Base-by-base conservation (phyloP, 2,329 filamentous ascomycete genomes). In the Paecilomyces sp. region DNA sequence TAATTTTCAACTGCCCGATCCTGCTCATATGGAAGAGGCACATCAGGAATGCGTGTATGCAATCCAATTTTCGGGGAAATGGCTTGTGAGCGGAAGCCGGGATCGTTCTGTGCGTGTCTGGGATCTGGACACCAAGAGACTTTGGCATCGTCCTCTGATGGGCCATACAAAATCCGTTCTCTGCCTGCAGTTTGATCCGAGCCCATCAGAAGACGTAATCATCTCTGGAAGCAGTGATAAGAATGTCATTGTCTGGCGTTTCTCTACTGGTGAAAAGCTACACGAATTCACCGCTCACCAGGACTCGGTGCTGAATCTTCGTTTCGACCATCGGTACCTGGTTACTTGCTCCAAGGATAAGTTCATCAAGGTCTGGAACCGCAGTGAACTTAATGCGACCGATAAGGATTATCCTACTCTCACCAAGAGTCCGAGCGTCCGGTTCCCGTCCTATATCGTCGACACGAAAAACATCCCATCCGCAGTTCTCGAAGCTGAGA, bases 291-390 rank as follows among this genome's bases (percentile, higher is more conserved):
- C 85, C 53, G 93, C 93, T 0, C 94, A 99, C 71, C 80, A 82
- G 31, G 94, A 99, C 74, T 96, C 93, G 0, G 92, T 99, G 0
- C 80, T 99, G 15, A 97, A 97, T 69, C 86, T 99, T 59, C 86
- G 90, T 62, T 99, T 97, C 66, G 92, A 97, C 70, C 88, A 91
- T 65, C 85, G 91, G 8, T 95, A 95, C 63, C 81, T 99, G 3
- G 91, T 97, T 12, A 99, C 94, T 0, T 97, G 94, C 69, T 97
- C 93, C 55, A 99, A 99, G 73, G 94, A 99, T 74, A 95, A 92
- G 74, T 89, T 89, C 0, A 96, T 99, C 80, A 97, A 97, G 74
- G 87, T 99, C 18, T 99, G 96, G 84, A 97, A 93, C 72, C 87
- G 94, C 4, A 82, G 80, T 18, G 80, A 86, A 18, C 78, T 96